Evolutionary conservation across 192 early-diverging fungal species (phyloP).

Genomic region (Umbelopsis sp.): DNA sequence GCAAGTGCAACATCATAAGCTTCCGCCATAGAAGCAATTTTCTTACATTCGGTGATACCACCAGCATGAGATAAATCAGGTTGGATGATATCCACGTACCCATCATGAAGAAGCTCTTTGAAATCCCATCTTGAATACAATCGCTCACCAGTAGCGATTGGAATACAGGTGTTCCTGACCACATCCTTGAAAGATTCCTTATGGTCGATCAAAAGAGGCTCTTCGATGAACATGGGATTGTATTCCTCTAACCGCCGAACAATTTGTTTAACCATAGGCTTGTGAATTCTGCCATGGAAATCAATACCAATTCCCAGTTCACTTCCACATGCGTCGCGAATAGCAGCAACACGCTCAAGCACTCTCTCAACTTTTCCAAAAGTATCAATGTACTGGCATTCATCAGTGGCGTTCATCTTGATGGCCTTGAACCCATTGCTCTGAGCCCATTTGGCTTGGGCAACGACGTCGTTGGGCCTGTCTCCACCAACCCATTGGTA

Average conservation of each 20-base stretch:
- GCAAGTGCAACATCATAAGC: constrained; percentile 25
- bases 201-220: constrained; percentile 11
- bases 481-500: constrained; percentile 25
- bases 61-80: constrained; percentile 29
- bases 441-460: constrained; percentile 7
- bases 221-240: constrained; percentile 26
- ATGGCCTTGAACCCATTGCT: constrained; percentile 12
- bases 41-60: constrained; percentile 25
- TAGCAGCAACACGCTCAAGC: constrained; percentile 20
- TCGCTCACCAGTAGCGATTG: constrained; percentile 24
- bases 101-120: constrained; percentile 21
- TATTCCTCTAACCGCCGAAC: constrained; percentile 8
- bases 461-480: constrained; percentile 15
- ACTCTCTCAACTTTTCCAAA: constrained; percentile 17
- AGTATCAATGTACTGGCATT: constrained; percentile 18
- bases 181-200: constrained; percentile 18
- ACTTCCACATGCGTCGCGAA: constrained; percentile 21
- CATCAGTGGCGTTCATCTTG: constrained; percentile 22
- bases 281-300: constrained; percentile 25
- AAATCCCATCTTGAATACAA: constrained; percentile 21
- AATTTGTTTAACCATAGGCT: constrained; percentile 23
- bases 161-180: constrained; percentile 15
- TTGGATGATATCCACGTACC: constrained; percentile 27
- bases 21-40: constrained; percentile 27
- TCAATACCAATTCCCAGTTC: constrained; percentile 25